Evolutionary conservation across 768 basidiomycete species (phyloP), one percentile per base, ranked within the genome.

Genomic region (Pleurotus salmoneostramineus): DNA sequence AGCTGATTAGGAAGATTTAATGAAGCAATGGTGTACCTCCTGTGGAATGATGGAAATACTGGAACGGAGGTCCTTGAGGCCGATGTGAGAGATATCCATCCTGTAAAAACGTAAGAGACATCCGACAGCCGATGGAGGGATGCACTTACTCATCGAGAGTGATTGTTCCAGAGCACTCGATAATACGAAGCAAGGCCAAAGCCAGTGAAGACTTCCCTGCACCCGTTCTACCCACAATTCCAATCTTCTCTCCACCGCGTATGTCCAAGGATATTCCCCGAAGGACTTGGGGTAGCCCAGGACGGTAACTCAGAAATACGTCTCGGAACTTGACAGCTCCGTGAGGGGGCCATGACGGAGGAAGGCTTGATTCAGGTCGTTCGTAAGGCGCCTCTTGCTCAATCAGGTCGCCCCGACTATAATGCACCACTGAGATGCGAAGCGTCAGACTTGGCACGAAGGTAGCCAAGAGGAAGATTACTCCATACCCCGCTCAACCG

Each of bases 271-370:
- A 79, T 15, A 92, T 73, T 0, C 82, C 83, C 62, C 85, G 84
- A 37, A 93, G 75, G 3, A 91, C 89, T 11, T 81, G 78, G 0
- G 89, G 89, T n/a, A 91, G 73, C 3, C 85, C 88, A 0, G 83
- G 79, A 17, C 91, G 74, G 65, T 93, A 92, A 14, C 74, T 73
- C 81, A 88, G 80, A 4, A 71, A 65, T 21, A 87, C 74, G 36
- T 88, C 69, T 21, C 83, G 74, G 68, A 92, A 85, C 49, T 81
- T 75, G 63, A 93, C 79, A 3, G 74, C 71, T 5, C 91, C 91
- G 1, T 71, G 60, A 3, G 67, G 58, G 1, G 91, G 91, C 91
- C 91, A 94, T 3, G 79, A 69, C 4, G 73, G 57, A 0, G 82
- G 69, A 0, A 88, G 88, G 58, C 80, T 83, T 21, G 66, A 72